These are phyloP conservation scores for Leavenworthia alabamica DNA, from an alignment of 345 rosid species.

Conservation along the genomic window DNA sequence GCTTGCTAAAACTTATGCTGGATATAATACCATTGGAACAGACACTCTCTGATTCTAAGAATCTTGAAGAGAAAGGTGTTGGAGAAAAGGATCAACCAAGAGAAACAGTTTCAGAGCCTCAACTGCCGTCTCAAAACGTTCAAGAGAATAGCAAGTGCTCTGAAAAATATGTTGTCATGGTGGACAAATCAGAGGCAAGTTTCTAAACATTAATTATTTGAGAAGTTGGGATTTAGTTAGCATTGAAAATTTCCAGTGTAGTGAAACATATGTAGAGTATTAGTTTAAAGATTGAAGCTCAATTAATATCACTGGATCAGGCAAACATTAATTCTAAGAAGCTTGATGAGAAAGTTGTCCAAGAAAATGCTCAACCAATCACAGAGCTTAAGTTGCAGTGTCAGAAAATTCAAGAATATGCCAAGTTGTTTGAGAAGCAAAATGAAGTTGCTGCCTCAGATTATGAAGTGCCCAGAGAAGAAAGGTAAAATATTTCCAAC, in stretches of 20 bases:
- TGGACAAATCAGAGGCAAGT: slow-evolving; percentile 17
- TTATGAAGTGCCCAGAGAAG: slow-evolving; percentile 24
- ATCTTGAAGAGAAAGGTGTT: slow-evolving; percentile 40
- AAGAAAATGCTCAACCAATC: slow-evolving; percentile 36
- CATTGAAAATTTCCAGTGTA: slow-evolving; percentile 36
- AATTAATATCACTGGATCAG: slow-evolving; percentile 48
- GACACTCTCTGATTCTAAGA: slow-evolving; percentile 41
- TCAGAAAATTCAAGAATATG: slow-evolving; percentile 31
- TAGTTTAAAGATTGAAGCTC: slow-evolving; percentile 54
- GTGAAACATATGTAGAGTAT: slow-evolving; percentile 37
- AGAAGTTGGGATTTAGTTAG: slow-evolving; percentile 28
- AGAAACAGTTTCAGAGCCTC: slow-evolving; percentile 39
- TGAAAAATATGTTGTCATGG: slow-evolving; percentile 30
- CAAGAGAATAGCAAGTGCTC: slow-evolving; percentile 28
- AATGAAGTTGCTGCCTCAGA: slow-evolving; percentile 39
- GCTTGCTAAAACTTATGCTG: slow-evolving; percentile 43
- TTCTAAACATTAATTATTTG: background rate
- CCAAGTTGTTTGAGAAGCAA: slow-evolving; percentile 35
- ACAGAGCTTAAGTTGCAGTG: slow-evolving; percentile 36
- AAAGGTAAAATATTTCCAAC: slow-evolving; percentile 36
- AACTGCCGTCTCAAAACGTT: slow-evolving; percentile 32
- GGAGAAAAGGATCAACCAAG: slow-evolving; percentile 39
- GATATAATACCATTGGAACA: slow-evolving; percentile 50
- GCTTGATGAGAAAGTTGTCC: slow-evolving; percentile 36
- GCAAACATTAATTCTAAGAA: slow-evolving; percentile 42